phyloP scores from a whole-genome alignment of 257 asterid species.

The Gardenia jasminoides region DNA sequence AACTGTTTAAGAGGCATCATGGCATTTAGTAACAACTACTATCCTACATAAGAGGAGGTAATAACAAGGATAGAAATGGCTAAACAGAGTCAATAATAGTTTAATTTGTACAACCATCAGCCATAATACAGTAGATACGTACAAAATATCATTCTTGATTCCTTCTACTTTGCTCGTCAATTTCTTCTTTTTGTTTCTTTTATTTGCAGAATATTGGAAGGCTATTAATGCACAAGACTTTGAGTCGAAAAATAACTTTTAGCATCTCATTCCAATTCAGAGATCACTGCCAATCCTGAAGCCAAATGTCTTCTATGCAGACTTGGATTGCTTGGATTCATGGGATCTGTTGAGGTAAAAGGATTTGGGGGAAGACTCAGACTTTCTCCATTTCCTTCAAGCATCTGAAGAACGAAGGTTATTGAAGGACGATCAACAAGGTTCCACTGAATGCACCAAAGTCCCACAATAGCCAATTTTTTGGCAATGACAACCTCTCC shows the following conservation, averaged over 20 bases:
- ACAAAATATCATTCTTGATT: no score
- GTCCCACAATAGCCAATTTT: slow-evolving; percentile 24
- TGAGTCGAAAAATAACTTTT: neutral
- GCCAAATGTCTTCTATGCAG: neutral
- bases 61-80: no score
- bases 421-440: slow-evolving; percentile 28
- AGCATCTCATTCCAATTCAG: neutral
- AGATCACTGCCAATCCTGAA: neutral
- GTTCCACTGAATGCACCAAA: no score
- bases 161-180: no score
- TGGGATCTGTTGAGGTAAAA: neutral
- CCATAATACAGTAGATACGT: no score
- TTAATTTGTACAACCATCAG: no score
- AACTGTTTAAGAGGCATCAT: no score
- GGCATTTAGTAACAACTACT: no score
- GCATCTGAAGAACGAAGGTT: slow-evolving; percentile 30
- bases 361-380: neutral
- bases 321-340: neutral
- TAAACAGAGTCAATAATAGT: no score
- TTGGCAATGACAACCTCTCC: slow-evolving; percentile 1
- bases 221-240: neutral
- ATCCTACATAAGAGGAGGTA: no score
- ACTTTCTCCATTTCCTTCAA: slow-evolving; percentile 23
- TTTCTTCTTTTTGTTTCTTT: no score
- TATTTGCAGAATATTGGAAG: no score